A percentile compares a stretch with the other conserved stretches of the same genome.
phyloP scores from a whole-genome alignment of 1,284 basidiomycete species.

The Filobasidium uniguttulatum region DNA sequence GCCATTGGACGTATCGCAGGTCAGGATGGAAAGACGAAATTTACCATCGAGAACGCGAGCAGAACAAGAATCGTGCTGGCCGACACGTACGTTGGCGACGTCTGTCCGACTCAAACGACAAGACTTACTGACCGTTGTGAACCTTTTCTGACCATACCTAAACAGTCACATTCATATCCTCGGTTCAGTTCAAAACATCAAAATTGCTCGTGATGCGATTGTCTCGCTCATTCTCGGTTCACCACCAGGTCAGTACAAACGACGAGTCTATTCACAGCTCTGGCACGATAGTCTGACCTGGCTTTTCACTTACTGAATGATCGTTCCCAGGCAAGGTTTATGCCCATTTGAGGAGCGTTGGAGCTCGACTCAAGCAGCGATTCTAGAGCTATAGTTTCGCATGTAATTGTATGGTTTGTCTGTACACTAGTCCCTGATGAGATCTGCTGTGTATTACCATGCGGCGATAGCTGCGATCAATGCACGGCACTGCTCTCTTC shows the following conservation, averaged over 20 bases:
- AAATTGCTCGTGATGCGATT: conserved; percentile 87
- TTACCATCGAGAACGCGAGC: conserved; percentile 94
- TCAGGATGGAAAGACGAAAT: conserved; percentile 95
- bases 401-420: too few relatives aligned
- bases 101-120: background rate
- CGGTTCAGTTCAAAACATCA: conserved; percentile 63
- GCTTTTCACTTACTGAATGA: too few relatives aligned
- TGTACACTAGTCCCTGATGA: too few relatives aligned
- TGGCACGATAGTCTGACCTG: too few relatives aligned
- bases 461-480: too few relatives aligned
- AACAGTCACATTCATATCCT: conserved; percentile 45
- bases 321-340: conserved; percentile 81
- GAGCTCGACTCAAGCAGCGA: conserved; percentile 82
- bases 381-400: too few relatives aligned
- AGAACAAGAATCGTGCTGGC: conserved; percentile 92
- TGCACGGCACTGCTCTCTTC: too few relatives aligned
- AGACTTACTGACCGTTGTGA: background rate
- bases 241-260: conserved; percentile 54
- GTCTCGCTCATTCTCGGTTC: conserved; percentile 90
- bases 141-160: background rate
- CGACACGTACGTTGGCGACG: conserved; percentile 57
- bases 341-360: conserved; percentile 75
- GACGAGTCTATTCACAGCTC: background rate
- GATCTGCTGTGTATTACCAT: too few relatives aligned
- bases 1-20: conserved; percentile 97